Percentiles rank a stretch among this genome's conserved stretches.
Evolutionary conservation across 1,139 yeast genomes (phyloP).

Genomic region (Debaryomyces singareniensis): DNA sequence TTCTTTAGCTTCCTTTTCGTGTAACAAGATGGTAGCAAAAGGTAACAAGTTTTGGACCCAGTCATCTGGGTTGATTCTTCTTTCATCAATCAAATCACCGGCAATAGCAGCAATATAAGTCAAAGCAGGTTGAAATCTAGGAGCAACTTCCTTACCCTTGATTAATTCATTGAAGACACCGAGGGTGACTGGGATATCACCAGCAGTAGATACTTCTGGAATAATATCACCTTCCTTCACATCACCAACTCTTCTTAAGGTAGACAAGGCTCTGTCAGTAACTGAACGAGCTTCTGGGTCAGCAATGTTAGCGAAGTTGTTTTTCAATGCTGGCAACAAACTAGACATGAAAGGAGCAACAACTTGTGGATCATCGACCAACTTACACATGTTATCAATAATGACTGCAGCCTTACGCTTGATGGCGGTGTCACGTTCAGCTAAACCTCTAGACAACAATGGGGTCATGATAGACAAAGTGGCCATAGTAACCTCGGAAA

Average conservation of each 20-base stretch:
- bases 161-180: constrained; percentile 72
- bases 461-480: constrained; percentile 99
- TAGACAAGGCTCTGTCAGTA: constrained; percentile 92
- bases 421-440: constrained; percentile 98
- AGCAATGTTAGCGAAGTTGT: constrained; percentile 92
- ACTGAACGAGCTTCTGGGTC: constrained; percentile 99
- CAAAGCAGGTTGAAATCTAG: constrained; percentile 73
- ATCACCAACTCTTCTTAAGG: constrained; percentile 98
- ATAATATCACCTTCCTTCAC: constrained; percentile 81
- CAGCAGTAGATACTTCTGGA: constrained; percentile 98
- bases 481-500: constrained; percentile 98
- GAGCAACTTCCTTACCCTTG: constrained; percentile 60
- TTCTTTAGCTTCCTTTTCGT: constrained; percentile 86
- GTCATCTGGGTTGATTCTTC: constrained; percentile 86
- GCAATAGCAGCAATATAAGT: constrained; percentile 91
- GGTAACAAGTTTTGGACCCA: constrained; percentile 89
- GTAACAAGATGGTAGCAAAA: constrained; percentile 92
- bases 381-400: constrained; percentile 99
- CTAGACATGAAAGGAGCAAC: constrained; percentile 98
- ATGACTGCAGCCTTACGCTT: constrained; percentile 99
- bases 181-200: constrained; percentile 86
- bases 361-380: constrained; percentile 99
- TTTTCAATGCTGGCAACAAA: constrained; percentile 92
- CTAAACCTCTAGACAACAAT: constrained; percentile 97
- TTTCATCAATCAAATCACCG: constrained; percentile 98